These are phyloP conservation scores for Ephemerocybe angulata DNA, from an alignment of 768 basidiomycete species.

Conservation along the genomic window DNA sequence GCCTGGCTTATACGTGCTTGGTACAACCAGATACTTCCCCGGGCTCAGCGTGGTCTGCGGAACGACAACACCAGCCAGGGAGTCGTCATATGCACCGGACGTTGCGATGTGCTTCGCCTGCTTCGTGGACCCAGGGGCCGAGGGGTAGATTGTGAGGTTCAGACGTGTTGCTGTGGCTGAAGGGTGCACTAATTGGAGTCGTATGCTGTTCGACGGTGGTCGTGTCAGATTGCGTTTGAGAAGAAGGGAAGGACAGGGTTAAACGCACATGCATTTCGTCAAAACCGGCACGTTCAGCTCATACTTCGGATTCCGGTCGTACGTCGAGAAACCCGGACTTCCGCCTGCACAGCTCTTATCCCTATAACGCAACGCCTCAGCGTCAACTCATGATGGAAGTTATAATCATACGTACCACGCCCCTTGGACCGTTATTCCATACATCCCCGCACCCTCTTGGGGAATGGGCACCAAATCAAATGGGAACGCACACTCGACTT, in stretches of 20 bases:
- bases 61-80: slow-evolving; percentile 66
- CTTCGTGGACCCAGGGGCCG: slow-evolving; percentile 20
- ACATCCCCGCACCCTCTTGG: slow-evolving; percentile 93
- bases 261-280: slow-evolving; percentile 14
- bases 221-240: background rate
- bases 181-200: slow-evolving; percentile 54
- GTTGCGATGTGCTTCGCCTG: slow-evolving; percentile 46
- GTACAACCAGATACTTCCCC: slow-evolving; percentile 71
- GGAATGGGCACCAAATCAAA: slow-evolving; percentile 66
- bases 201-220: slow-evolving; percentile 46
- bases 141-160: slow-evolving; percentile 58
- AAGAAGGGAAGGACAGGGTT: slow-evolving; percentile 56
- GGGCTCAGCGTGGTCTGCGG: slow-evolving; percentile 45
- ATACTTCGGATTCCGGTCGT: slow-evolving; percentile 65
- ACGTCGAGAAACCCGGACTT: slow-evolving; percentile 61
- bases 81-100: slow-evolving; percentile 79
- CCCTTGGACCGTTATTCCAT: slow-evolving; percentile 60
- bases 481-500: slow-evolving; percentile 55
- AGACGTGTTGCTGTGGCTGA: slow-evolving; percentile 44
- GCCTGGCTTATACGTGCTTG: slow-evolving; percentile 68
- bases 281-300: slow-evolving; percentile 47
- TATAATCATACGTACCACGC: slow-evolving; percentile 53
- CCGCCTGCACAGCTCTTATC: slow-evolving; percentile 56
- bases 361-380: slow-evolving; percentile 37
- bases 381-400: background rate